A percentile compares a stretch with the other conserved stretches of the same genome.
phyloP scores from a whole-genome alignment of 225 moss, liverwort and hornwort genomes.

The Sphagnum contortum region DNA sequence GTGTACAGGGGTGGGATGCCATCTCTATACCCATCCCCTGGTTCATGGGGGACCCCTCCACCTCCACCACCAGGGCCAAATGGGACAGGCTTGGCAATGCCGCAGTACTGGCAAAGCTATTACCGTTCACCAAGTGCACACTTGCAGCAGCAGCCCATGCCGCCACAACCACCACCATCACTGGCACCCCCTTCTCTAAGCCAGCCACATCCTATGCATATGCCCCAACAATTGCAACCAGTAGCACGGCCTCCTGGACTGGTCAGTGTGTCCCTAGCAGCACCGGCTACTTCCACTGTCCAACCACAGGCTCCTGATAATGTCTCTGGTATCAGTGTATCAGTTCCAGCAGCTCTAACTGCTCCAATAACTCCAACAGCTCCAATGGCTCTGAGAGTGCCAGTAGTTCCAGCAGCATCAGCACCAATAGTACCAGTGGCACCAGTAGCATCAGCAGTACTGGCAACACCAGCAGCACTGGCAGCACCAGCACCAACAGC shows the following conservation, averaged over 20 bases:
- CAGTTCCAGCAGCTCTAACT: slow-evolving; percentile 1
- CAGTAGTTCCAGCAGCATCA: slow-evolving; percentile 20
- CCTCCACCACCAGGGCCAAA: slow-evolving; percentile 72
- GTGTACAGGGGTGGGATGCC: slow-evolving; percentile 71
- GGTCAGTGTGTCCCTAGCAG: slow-evolving; percentile 15
- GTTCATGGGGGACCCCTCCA: slow-evolving; percentile 85
- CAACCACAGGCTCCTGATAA: slow-evolving; percentile 28
- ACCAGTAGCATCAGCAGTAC: slow-evolving; percentile 18
- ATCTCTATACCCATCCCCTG: slow-evolving; percentile 65
- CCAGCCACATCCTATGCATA: slow-evolving; percentile 82
- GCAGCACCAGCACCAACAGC: slow-evolving; percentile 9
- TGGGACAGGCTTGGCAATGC: slow-evolving; percentile 74
- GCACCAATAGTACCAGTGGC: slow-evolving; percentile 28
- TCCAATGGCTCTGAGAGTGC: neutral
- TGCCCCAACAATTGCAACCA: slow-evolving; percentile 43
- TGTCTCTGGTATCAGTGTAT: slow-evolving; percentile 4
- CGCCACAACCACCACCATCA: too few relatives aligned
- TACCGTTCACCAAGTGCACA: slow-evolving; percentile 74
- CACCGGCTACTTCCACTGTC: slow-evolving; percentile 11
- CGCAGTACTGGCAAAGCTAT: slow-evolving; percentile 96
- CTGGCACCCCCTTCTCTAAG: slow-evolving; percentile 11
- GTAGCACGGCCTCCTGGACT: slow-evolving; percentile 17
- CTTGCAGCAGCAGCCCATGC: slow-evolving; percentile 61
- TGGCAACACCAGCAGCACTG: slow-evolving; percentile 16
- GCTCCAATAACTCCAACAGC: neutral